Evolutionary conservation across 441 rosid species (phyloP), one percentile per base, ranked within the genome.

Genomic region (Erodium trifolium): DNA sequence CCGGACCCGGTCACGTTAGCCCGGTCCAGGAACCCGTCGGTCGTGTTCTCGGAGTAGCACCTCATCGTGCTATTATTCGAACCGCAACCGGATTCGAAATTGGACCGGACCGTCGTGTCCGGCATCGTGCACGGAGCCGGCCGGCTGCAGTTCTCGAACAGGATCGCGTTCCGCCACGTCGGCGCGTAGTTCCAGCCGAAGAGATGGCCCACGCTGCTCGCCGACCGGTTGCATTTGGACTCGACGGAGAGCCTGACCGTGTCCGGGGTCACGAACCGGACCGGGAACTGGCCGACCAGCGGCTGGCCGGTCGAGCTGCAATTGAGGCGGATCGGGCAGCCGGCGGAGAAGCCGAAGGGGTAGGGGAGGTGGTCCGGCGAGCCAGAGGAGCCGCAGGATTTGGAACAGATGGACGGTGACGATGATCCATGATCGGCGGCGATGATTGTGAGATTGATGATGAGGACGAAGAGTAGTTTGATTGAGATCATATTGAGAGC

Each of bases 261-360:
- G 0, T 81, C 69, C 2, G 4, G 7, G 63, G 70, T 72, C 43
- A 81, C 74, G 45, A 27, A 1, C 2, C 70, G 63, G 23, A 89
- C 79, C 0, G 68, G 81, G 67, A 88, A 89, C 2, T 65, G 70
- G 6, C 84, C 78, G 70, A 93, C 59, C 7, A 27, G 6, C 17
- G 79, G 65, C 0, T 41, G 5, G 47, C 75, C 76, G 0, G 35
- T 1, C 8, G 71, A 0, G 69, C 78, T 78, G 75, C 98, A 93
- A 34, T 67, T 73, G 31, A 93, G 78, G 17, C 0, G 79, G 79
- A 93, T 89, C 1, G 18, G 72, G 74, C 92, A 89, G 11, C 66
- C 83, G 1, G 68, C 0, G 12, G 98, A 82, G 82, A 91, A 91
- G 0, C 97, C 96, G 68, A 93, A 91, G 0, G 98, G 98, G 72